phyloP scores from a whole-genome alignment of 176 grass and related monocot species.

The Hordeum vulgare region MorexV3_pseudomolecules_assembly NC_058522.1:554004241-554004740 shows the following conservation, averaged over 20 bases:
- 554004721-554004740: neutral
- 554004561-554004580: too few relatives aligned
- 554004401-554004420: neutral
- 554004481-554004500: too few relatives aligned
- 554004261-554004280: too few relatives aligned
- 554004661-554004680: constrained; percentile 16
- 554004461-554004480: too few relatives aligned
- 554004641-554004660: neutral
- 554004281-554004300: neutral
- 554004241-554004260: neutral
- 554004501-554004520: too few relatives aligned
- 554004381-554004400: constrained; percentile 11
- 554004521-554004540: too few relatives aligned
- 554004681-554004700: neutral
- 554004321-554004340: constrained; percentile 2
- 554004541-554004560: neutral
- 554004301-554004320: constrained; percentile 1
- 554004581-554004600: too few relatives aligned
- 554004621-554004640: neutral
- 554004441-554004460: too few relatives aligned
- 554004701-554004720: neutral
- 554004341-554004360: constrained; percentile 13
- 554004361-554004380: neutral
- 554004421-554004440: too few relatives aligned
- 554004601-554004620: neutral